Percentiles rank a stretch among this genome's conserved stretches.
These are phyloP conservation scores for Gossypium anomalum DNA, from an alignment of 345 rosid species.

Conservation along the genomic window DNA sequence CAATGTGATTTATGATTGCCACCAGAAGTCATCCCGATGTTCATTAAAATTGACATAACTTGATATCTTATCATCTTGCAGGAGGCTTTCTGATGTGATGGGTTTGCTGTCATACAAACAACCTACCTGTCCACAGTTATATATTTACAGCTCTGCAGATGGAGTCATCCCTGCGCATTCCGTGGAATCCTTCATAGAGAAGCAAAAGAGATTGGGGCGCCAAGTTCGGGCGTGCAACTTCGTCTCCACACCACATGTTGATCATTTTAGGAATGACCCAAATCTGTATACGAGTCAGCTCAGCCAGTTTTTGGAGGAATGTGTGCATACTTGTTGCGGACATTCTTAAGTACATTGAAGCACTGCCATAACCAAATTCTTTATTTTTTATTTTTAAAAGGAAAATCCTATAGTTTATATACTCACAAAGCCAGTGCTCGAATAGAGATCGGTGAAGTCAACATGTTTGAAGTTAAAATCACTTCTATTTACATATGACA, in stretches of 20 bases:
- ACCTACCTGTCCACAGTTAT: conserved; percentile 89
- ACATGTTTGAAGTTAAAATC: not conserved
- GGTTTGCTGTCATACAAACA: conserved; percentile 63
- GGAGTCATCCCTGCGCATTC: conserved; percentile 76
- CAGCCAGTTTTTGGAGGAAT: conserved; percentile 70
- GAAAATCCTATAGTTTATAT: not conserved
- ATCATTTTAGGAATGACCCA: conserved; percentile 92
- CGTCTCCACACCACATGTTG: conserved; percentile 90
- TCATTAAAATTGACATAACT: not conserved
- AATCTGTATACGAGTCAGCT: conserved; percentile 69
- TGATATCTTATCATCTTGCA: conserved; percentile 21
- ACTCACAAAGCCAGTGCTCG: not conserved
- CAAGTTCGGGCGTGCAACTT: conserved; percentile 91
- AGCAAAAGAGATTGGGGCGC: conserved; percentile 69
- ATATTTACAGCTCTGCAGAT: conserved; percentile 94
- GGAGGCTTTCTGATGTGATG: conserved; percentile 76
- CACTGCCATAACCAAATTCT: conserved; percentile 2
- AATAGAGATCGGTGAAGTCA: not conserved
- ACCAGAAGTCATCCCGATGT: not conserved
- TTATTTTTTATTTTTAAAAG: not conserved
- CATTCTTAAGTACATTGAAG: conserved; percentile 20
- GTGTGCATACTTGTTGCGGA: conserved; percentile 52
- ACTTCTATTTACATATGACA: not conserved
- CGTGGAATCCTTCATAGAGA: conserved; percentile 83
- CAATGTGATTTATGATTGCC: not conserved